A percentile compares a stretch with the other conserved stretches of the same genome.
Evolutionary conservation across 495 filamentous ascomycete genomes (phyloP).

Genomic region (Rhypophila decipiens): DNA sequence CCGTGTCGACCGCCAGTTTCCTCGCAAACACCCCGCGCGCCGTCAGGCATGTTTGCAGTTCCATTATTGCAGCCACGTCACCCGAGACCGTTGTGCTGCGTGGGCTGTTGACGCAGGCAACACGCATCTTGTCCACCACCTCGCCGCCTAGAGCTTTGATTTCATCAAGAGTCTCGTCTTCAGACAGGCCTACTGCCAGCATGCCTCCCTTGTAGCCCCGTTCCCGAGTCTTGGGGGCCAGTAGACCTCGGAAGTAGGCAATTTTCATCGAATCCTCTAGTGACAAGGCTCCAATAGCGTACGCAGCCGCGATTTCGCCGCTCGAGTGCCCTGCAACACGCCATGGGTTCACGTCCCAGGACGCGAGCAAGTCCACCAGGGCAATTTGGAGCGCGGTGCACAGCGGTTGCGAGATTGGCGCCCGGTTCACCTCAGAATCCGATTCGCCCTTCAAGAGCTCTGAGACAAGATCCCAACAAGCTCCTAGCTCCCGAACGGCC

Average conservation of each 20-base stretch:
- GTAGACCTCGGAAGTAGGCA: slow-evolving; percentile 33
- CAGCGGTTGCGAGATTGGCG: slow-evolving; percentile 34
- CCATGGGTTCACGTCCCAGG: slow-evolving; percentile 38
- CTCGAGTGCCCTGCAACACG: slow-evolving; percentile 53
- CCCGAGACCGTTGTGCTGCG: slow-evolving; percentile 40
- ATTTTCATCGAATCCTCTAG: slow-evolving; percentile 42
- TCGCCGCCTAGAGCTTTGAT: slow-evolving; percentile 8
- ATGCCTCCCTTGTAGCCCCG: slow-evolving; percentile 28
- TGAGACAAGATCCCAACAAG: slow-evolving; percentile 17
- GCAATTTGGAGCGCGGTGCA: slow-evolving; percentile 44
- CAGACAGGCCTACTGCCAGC: slow-evolving; percentile 34
- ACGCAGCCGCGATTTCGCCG: slow-evolving; percentile 47
- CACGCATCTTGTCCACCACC: not conserved
- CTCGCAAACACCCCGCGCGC: slow-evolving; percentile 36
- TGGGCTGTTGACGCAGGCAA: slow-evolving; percentile 48
- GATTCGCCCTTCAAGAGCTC: not conserved
- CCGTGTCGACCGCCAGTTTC: slow-evolving; percentile 31
- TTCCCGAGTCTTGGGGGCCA: slow-evolving; percentile 7
- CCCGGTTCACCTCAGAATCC: slow-evolving; percentile 26
- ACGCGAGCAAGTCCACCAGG: slow-evolving; percentile 41
- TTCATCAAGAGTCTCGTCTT: slow-evolving; percentile 15
- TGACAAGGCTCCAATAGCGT: slow-evolving; percentile 32
- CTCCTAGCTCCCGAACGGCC: slow-evolving; percentile 10
- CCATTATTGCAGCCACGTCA: slow-evolving; percentile 25
- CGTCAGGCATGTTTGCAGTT: slow-evolving; percentile 20